A percentile compares a stretch with the other conserved stretches of the same genome.
Evolutionary conservation across 31 red algal genomes (phyloP).

Genomic region (Pterothamnion heteromorphum): DNA sequence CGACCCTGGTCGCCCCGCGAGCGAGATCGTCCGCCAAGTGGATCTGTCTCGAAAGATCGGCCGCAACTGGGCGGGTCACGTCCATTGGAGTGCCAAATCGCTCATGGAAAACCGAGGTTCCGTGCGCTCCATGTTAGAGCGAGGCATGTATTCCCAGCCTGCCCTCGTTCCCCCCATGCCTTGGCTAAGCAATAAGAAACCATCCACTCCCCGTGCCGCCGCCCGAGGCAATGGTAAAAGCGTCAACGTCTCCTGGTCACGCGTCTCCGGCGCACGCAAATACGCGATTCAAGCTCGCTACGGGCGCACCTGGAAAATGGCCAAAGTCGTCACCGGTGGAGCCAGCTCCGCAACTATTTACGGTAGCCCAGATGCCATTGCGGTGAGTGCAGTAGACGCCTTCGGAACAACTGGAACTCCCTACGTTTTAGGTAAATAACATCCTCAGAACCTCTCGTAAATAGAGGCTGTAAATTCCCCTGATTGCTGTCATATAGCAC

Average conservation of each 20-base stretch:
- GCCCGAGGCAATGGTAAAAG: background rate
- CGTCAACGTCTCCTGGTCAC: background rate
- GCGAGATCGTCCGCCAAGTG: background rate
- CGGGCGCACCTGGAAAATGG: background rate
- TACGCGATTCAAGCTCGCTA: constrained; percentile 19
- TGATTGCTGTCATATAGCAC: too few species aligned
- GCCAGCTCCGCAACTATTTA: background rate
- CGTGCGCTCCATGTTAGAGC: background rate
- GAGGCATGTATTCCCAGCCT: background rate
- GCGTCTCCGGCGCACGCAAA: background rate
- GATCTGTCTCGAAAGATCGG: background rate
- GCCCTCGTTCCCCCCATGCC: constrained; percentile 20
- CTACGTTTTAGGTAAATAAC: background rate
- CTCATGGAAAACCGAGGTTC: background rate
- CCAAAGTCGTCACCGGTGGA: background rate
- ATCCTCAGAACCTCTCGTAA: too few species aligned
- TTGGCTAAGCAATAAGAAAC: background rate
- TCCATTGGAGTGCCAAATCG: background rate
- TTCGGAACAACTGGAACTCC: background rate
- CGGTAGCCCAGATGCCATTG: background rate
- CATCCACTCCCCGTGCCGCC: background rate
- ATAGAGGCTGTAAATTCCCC: too few species aligned
- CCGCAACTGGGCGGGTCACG: background rate
- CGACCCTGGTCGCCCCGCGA: background rate
- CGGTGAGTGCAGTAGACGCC: background rate